Evolutionary conservation across 1,284 basidiomycete genomes (phyloP).

Genomic region (Marasmius tenuissimus): DNA sequence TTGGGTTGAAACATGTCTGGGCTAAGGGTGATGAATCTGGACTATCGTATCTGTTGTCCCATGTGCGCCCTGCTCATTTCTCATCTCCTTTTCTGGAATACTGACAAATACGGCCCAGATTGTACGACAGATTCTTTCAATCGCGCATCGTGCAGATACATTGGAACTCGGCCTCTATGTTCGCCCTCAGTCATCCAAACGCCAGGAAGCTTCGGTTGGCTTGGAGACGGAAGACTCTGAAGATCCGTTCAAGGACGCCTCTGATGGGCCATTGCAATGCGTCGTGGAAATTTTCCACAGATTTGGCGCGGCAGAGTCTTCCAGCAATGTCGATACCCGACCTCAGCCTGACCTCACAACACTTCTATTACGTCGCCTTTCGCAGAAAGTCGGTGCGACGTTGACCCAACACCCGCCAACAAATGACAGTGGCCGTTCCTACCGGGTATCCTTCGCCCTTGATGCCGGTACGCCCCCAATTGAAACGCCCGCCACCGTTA

Average conservation of each 20-base stretch:
- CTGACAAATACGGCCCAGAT: constrained; percentile 50
- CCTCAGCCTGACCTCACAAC: constrained; percentile 59
- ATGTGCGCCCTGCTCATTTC: constrained; percentile 57
- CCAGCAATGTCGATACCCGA: constrained; percentile 33
- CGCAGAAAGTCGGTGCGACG: constrained; percentile 66
- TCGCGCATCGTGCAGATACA: constrained; percentile 72
- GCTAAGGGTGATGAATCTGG: constrained; percentile 86
- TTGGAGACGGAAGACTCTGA: constrained; percentile 15
- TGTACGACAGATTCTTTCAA: constrained; percentile 78
- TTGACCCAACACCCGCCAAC: constrained; percentile 47
- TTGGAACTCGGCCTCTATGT: constrained; percentile 87
- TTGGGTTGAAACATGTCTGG: constrained; percentile 79
- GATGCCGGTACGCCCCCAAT: constrained; percentile 49
- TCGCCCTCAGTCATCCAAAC: constrained; percentile 29
- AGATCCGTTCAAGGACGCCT: constrained; percentile 7
- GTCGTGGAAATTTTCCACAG: constrained; percentile 40
- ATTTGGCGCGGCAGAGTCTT: constrained; percentile 20
- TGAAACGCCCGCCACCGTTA: constrained; percentile 37
- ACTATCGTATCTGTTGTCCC: constrained; percentile 75
- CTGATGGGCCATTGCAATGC: constrained; percentile 29
- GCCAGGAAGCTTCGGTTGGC: constrained; percentile 13
- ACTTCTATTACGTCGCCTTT: constrained; percentile 62
- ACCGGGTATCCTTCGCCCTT: constrained; percentile 54
- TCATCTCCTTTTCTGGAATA: constrained; percentile 5
- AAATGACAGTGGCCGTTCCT: constrained; percentile 45